Evolutionary conservation across 495 filamentous ascomycete genomes (phyloP), one percentile per base, ranked within the genome.

Genomic region (Annulohypoxylon bovei): DNA sequence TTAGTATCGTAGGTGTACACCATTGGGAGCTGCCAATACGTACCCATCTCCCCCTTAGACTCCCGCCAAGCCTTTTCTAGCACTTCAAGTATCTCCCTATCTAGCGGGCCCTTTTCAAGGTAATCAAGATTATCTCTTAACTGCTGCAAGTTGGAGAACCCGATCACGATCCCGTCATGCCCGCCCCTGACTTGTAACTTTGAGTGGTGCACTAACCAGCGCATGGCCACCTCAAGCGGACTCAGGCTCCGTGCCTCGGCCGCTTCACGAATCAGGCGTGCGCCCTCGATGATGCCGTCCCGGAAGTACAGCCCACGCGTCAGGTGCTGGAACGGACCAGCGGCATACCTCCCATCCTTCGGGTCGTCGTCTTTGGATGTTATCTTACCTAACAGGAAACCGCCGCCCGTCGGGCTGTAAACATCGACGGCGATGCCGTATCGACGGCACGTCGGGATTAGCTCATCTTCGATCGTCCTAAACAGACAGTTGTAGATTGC

Each of bases 341-440:
- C 27, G 61, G 63, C 50, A 77, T 86, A 96, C 25, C 93, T 82
- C 8, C 93, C 93, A 64, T 91, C 86, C 3, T 76, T 70, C 5
- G 91, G 92, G 12, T 88, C 76, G 0, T 49, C 69, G 71, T 89
- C 86, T 27, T 80, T 80, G 22, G 84, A 82, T 9, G 55, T 62
- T 49, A 73, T 62, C 75, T 89, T 90, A 22, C 92, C 91, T 2
- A 89, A 87, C 65, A 95, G 88, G 37, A 95, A 78, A 0, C 93
- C 93, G 4, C 92, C 92, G 4, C 89, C 91, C 49, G 91, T 82
- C 4, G 93, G 93, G 73, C 92, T 93, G 78, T 95, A 95, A 27
- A 92, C 80, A 32, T 94, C 91, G 27, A 95, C 85, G 58, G 92
- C 90, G 28, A 96, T 82, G 0, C 91, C 90, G 70, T 93, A 95